Percentiles rank a stretch among this genome's conserved stretches.
Conservation (phyloP, 2,329 filamentous ascomycete genomes). For the Xylaria sp. region DNA sequence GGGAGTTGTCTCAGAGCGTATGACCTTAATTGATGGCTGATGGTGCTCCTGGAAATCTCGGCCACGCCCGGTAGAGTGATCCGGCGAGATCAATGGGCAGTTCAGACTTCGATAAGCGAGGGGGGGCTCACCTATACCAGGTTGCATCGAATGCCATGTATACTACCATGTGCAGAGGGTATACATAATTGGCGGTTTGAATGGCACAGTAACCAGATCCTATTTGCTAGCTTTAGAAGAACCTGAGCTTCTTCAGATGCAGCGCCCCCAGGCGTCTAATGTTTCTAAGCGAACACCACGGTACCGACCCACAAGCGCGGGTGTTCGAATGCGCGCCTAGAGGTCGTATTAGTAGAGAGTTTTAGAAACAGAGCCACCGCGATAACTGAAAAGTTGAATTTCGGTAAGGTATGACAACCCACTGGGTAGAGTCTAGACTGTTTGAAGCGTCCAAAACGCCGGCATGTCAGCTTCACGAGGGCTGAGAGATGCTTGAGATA, state of each 20-base stretch:
- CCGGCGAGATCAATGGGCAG: slow-evolving; percentile 16
- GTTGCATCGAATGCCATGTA: slow-evolving; percentile 1
- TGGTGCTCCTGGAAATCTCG: slow-evolving; percentile 13
- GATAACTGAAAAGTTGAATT: slow-evolving; percentile 6
- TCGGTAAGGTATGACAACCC: slow-evolving; percentile 8
- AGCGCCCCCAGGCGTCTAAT: slow-evolving; percentile 26
- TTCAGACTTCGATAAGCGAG: slow-evolving; percentile 29
- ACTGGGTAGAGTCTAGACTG: slow-evolving; percentile 19
- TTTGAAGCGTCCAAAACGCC: slow-evolving; percentile 7
- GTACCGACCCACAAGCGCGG: slow-evolving; percentile 9
- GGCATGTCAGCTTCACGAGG: slow-evolving; percentile 13
- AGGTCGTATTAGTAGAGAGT: background rate
- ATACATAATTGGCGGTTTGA: background rate
- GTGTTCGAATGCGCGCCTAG: slow-evolving; percentile 6
- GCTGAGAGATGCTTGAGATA: slow-evolving; percentile 25
- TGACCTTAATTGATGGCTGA: background rate
- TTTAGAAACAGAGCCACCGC: background rate
- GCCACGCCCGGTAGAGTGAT: slow-evolving; percentile 17
- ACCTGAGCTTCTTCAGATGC: slow-evolving; percentile 2
- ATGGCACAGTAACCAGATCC: slow-evolving; percentile 12
- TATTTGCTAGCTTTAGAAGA: slow-evolving; percentile 2
- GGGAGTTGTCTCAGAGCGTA: background rate
- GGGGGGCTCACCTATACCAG: slow-evolving; percentile 2
- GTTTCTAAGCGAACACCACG: slow-evolving; percentile 21
- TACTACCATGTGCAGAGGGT: background rate